Base-by-base conservation (phyloP, 2,329 filamentous ascomycete genomes). In the Trichoderma atrobrunneum region DNA sequence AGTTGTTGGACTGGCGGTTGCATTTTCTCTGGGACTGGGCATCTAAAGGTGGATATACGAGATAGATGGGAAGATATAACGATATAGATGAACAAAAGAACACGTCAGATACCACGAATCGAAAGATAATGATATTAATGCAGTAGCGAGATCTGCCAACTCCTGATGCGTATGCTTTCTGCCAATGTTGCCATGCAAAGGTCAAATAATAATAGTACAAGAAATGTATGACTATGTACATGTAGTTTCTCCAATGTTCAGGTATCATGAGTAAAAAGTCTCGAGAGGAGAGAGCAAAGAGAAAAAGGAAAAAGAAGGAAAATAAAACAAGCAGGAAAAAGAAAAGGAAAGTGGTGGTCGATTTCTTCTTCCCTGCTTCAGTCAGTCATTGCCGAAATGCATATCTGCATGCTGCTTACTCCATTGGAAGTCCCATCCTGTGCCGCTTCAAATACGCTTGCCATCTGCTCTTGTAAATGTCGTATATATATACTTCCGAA, bases 11-110 rank as follows among this genome's bases (percentile, higher is more conserved):
- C 73, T 87, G 60, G 80, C 81, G 18, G 76, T 80, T 71, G 76
- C 77, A 5, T 83, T 86, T 71, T 80, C 78, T 30, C 76, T 81
- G 48, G 82, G 81, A 7, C 72, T 85, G 73, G 79, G 79, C 56
- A 54, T 82, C 66, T 84, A 77, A 79, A 79, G 43, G 26, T 30
- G 66, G 36, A 57, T 14, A 28, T 28, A 28, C 12, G 12, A 34
- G 18, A 11, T 43, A 2, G 24, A 14, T 48, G 14, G 8, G 51
- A 39, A 32, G n/a, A 26, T 24, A 30, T 18, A 66, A 66, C 18
- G 48, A 57, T 21, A 61, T 14, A 56, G 30, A 26, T 5, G 57
- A 61, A 24, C 30, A 57, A 36, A 11, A 11, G 5, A 5, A 48
- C 56, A 6, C 39, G 18, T 34, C 6, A 72, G 28, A 18, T 54